Evolutionary conservation across 73 alveolate genomes (phyloP), one percentile per base, ranked within the genome.

Genomic region (Paramecium primaurelia): DNA sequence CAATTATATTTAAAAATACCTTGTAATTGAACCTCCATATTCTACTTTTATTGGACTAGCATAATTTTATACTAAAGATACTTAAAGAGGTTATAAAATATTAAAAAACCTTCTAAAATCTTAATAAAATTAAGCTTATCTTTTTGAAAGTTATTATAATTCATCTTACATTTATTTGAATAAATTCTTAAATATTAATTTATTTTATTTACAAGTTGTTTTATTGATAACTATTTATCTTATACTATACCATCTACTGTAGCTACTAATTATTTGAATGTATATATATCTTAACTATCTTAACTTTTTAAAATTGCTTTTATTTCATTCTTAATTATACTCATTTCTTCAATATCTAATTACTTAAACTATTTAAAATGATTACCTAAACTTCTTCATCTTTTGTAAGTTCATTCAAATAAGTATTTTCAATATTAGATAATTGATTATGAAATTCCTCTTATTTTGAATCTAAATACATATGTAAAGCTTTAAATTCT

Each of bases 321-420:
- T 0, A 80, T 49, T 47, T 80, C 91, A 47, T 80, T 36, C 45
- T 80, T 80, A 1, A 80, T 18, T 8, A 80, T 40, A 11, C 18
- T 26, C 71, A 80, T 80, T 45, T 80, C 91, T 28, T 80, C 71
- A 38, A 80, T 80, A 45, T 80, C 91, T 11, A 80, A 20, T 49
- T 80, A 22, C 91, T 80, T 32, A 64, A 64, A 64, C 9, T 64
- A 64, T 4, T 11, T 28, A 12, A 32, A 32, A 32, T 8, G 6
- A 9, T 0, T 25, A 64, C 84, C 51, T 64, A 64, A 32, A 34
- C 84, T 64, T 80, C 91, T 47, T 80, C 91, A 26, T 80, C 58
- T 26, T 22, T 47, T 6, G 73, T 44, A 5, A 80, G 73, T 20
- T 42, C 32, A 26, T 47, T 44, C 32, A 80, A 11, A 47, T 44